Base-by-base conservation (phyloP, 768 basidiomycete species). In the Stropharia rugosoannulata region DNA sequence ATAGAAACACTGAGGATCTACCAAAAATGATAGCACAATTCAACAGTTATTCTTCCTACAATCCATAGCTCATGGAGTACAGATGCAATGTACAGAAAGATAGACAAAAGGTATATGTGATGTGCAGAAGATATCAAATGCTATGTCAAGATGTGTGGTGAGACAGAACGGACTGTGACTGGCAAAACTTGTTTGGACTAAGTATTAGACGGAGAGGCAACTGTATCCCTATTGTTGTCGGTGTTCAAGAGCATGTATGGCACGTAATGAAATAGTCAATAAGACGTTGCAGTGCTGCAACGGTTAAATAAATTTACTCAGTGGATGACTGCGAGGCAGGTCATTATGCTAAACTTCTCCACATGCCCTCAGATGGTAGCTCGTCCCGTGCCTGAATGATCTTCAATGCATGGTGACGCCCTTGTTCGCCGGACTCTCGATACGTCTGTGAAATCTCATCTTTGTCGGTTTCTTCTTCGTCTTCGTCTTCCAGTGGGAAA, bases 281-380 rank as follows among this genome's bases (percentile, higher is more conserved):
- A 8, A 29, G 27, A 46, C 3, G 44, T 25, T 27, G 44, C 27
- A n/a, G 44, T 6, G 18, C n/a, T 15, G 27, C 22, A 46, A 9
- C 44, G 6, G 10, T 25, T n/a, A 11, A 27, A 29, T 46, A 46
- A 25, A 11, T 10, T 42, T 42, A 43, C 12, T 1, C 13, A 18
- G 11, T 40, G 27, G n/a, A 19, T 18, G 44, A 15, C 27, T 11
- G 19, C 37, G 37, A 22, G 22, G 32, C 9, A n/a, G 40, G 25
- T 38, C 16, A 48, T 44, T 52, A 64, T 25, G 85, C 89, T 63
- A 92, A 73, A 73, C 90, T 92, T 63, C 88, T 79, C 89, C 89
- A 92, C 89, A 91, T 90, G 37, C 89, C 86, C 55, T 79, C 80
- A 56, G 79, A 80, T 2, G 90, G 90, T 22, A 91, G 59, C 68